Base-by-base conservation (phyloP, 441 rosid genomes). In the Croton setiger region DNA sequence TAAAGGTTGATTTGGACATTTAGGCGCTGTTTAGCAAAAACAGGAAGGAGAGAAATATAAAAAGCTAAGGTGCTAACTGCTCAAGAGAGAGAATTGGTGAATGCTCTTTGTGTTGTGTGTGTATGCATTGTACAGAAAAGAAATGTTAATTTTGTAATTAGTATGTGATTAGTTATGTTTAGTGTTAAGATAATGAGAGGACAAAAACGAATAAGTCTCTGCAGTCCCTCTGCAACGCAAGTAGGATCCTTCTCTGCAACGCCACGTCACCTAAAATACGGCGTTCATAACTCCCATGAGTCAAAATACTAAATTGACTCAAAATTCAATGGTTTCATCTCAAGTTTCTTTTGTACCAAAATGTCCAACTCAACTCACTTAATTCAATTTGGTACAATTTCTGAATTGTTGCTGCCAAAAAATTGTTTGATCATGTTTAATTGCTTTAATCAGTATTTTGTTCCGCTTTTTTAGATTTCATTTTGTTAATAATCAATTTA, bases 251-350 rank as follows among this genome's bases (percentile, higher is more conserved):
- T 81, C 74, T 54, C 74, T 72, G 81, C 71, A 75, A 86, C 84
- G 86, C 87, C 84, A 84, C 85, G 88, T 76, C 87, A 79, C 91
- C 73, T 57, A 37, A 81, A 82, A 77, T 63, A 66, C 83, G 85
- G 76, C 86, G 77, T 55, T 6, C 76, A 74, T 48, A 80, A 49
- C 81, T 70, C 67, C 67, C 67, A 70, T 52, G 61, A 60, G 5
- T 63, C 20, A 48, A 48, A 18, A 17, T 4, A 48, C 17, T 14
- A 5, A 27, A 27, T 27, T 27, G 31, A 27, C 31, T 27, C 31
- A 27, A 27, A 27, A 27, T 27, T 27, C 31, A 27, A 27, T 27
- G 31, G 31, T 27, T n/a, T 27, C 31, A 27, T 27, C 31, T 27
- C 31, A 27, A 27, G 31, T 27, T 27, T 2, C 31, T 27, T 27